These are phyloP conservation scores for Phytophthora cactorum DNA, from an alignment of 352 stramenopile genomes.

Conservation along the genomic window DNA sequence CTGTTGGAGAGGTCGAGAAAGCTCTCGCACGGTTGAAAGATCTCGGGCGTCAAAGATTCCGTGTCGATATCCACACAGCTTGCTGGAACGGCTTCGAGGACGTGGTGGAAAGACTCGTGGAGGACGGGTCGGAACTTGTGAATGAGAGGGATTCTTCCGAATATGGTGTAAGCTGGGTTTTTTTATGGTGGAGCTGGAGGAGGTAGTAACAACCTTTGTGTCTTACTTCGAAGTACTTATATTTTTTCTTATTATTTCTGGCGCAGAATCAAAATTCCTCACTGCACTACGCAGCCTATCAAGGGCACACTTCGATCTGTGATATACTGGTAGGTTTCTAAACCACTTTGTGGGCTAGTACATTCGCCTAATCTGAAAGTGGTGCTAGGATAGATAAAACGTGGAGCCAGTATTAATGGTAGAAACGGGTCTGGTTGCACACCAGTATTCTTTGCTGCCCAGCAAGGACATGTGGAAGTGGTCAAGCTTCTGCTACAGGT, in stretches of 20 bases:
- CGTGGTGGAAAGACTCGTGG: slow-evolving; percentile 50
- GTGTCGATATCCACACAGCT: slow-evolving; percentile 71
- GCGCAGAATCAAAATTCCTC: slow-evolving; percentile 60
- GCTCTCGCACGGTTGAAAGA: slow-evolving; percentile 60
- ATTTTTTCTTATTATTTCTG: not conserved
- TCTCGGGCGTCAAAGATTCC: slow-evolving; percentile 59
- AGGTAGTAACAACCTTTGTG: too few species aligned
- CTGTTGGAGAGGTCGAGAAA: slow-evolving; percentile 51
- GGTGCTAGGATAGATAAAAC: slow-evolving; percentile 31
- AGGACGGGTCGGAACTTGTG: slow-evolving; percentile 46
- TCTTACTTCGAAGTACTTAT: too few species aligned
- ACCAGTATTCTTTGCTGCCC: slow-evolving; percentile 70
- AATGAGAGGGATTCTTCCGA: slow-evolving; percentile 54
- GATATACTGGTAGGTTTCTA: slow-evolving; percentile 42
- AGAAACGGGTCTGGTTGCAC: slow-evolving; percentile 67
- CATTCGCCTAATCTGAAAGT: not conserved
- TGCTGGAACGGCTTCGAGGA: slow-evolving; percentile 57
- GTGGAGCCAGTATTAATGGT: slow-evolving; percentile 62
- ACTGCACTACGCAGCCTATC: slow-evolving; percentile 83
- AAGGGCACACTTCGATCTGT: slow-evolving; percentile 55
- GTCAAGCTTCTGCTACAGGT: slow-evolving; percentile 66
- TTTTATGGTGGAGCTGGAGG: not conserved
- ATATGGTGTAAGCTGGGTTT: slow-evolving; percentile 48
- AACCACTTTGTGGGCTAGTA: not conserved
- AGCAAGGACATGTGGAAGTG: slow-evolving; percentile 56